phyloP scores from a whole-genome alignment of 2,329 filamentous ascomycete species.

The Aureobasidium namibiae region DNA sequence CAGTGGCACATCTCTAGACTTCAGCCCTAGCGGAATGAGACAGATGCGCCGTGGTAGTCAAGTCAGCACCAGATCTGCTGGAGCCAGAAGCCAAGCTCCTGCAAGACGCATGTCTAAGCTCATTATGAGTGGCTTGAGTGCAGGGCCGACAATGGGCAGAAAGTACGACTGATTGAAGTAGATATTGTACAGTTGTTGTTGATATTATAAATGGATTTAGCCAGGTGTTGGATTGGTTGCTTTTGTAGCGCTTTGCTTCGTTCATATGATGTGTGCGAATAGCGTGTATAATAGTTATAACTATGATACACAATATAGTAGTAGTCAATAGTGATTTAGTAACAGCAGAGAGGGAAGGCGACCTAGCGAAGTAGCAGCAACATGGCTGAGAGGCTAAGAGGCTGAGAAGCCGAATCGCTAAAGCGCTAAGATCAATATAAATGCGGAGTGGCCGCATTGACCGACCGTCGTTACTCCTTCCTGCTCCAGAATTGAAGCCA shows the following conservation, averaged over 20 bases:
- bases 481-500: too few relatives aligned
- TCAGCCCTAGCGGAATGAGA: neutral
- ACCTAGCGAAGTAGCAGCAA: too few relatives aligned
- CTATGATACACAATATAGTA: too few relatives aligned
- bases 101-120: conserved; percentile 13
- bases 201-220: neutral
- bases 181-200: neutral
- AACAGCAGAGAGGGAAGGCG: too few relatives aligned
- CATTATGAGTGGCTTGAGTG: conserved; percentile 20
- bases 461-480: too few relatives aligned
- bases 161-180: conserved; percentile 16
- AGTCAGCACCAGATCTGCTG: conserved; percentile 11
- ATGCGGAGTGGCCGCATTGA: too few relatives aligned
- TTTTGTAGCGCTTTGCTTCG: neutral
- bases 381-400: too few relatives aligned
- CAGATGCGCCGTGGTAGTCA: conserved; percentile 12
- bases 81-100: neutral
- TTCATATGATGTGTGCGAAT: too few relatives aligned
- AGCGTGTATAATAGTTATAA: too few relatives aligned
- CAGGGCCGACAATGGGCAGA: conserved; percentile 23
- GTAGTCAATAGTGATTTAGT: too few relatives aligned
- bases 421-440: too few relatives aligned
- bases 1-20: conserved; percentile 3
- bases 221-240: neutral
- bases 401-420: too few relatives aligned